These are phyloP conservation scores for Streptanthus diversifolius DNA, from an alignment of 345 rosid genomes.

Conservation along the genomic window DNA sequence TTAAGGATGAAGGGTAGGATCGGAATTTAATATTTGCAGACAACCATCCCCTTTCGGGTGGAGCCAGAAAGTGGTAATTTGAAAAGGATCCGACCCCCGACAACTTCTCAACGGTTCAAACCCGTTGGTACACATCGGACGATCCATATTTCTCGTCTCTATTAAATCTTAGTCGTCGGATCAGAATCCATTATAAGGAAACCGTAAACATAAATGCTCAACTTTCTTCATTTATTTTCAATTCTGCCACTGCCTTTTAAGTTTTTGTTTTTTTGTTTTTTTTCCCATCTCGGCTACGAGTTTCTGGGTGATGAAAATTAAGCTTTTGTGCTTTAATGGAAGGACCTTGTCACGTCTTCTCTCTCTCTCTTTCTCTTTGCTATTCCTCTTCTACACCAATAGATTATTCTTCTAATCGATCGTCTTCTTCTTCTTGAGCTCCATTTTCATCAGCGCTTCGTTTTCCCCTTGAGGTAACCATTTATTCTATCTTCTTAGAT, in stretches of 20 bases:
- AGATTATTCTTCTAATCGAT: slow-evolving; percentile 16
- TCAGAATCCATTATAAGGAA: slow-evolving; percentile 12
- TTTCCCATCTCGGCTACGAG: slow-evolving; percentile 24
- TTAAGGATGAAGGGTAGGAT: background rate
- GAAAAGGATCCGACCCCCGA: slow-evolving; percentile 22
- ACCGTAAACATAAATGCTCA: background rate
- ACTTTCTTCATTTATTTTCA: slow-evolving; percentile 5
- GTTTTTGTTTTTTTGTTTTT: background rate
- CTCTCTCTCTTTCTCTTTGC: slow-evolving; percentile 7
- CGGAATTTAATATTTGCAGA: slow-evolving; percentile 31
- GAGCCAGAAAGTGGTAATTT: slow-evolving; percentile 28
- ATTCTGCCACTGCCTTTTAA: slow-evolving; percentile 21
- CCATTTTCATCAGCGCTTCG: slow-evolving; percentile 10
- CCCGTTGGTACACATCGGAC: background rate
- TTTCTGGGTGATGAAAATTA: slow-evolving; percentile 32
- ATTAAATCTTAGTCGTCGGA: slow-evolving; percentile 18
- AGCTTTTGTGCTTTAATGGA: slow-evolving; percentile 54
- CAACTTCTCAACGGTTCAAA: slow-evolving; percentile 18
- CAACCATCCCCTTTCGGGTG: slow-evolving; percentile 37
- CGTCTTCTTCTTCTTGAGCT: slow-evolving; percentile 25
- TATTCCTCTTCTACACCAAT: slow-evolving; percentile 11
- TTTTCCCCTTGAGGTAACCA: background rate
- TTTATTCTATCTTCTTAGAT: background rate
- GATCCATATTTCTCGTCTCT: background rate
- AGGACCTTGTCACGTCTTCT: slow-evolving; percentile 42